phyloP scores from a whole-genome alignment of 192 early-diverging fungal species.

The Chytriomyces hyalinus region DNA sequence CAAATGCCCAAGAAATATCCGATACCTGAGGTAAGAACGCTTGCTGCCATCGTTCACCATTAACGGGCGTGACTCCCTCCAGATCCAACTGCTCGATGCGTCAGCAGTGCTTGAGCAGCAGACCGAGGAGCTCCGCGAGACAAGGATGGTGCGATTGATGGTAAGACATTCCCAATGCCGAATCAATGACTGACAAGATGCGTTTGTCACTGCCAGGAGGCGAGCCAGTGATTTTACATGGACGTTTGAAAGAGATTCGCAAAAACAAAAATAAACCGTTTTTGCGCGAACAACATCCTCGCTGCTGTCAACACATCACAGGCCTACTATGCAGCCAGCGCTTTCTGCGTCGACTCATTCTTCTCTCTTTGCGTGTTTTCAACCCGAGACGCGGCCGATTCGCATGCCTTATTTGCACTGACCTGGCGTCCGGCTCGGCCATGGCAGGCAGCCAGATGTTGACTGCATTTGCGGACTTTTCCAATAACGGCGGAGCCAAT shows the following conservation, averaged over 20 bases:
- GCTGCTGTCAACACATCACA: no score
- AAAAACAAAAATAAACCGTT: no score
- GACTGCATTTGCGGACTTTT: slow-evolving; percentile 13
- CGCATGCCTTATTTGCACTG: neutral
- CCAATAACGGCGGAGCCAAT: neutral
- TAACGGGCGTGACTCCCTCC: neutral
- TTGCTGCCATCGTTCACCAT: neutral
- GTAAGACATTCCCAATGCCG: no score
- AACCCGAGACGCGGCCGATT: neutral
- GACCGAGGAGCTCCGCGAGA: slow-evolving; percentile 42
- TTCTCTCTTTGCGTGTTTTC: neutral
- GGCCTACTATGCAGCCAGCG: no score
- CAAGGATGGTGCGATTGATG: slow-evolving; percentile 44
- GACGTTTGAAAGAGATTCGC: no score
- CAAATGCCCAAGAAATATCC: slow-evolving; percentile 47
- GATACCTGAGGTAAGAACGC: slow-evolving; percentile 46
- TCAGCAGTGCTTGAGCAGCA: slow-evolving; percentile 38
- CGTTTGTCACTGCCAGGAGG: no score
- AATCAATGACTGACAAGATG: no score
- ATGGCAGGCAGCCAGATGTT: slow-evolving; percentile 38
- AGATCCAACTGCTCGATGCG: slow-evolving; percentile 49
- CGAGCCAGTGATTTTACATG: no score
- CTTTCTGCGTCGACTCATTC: neutral
- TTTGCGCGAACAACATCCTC: no score
- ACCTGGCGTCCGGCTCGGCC: slow-evolving; percentile 18